Conservation (phyloP, 441 rosid genomes). For the Isatis lusitanica region DNA sequence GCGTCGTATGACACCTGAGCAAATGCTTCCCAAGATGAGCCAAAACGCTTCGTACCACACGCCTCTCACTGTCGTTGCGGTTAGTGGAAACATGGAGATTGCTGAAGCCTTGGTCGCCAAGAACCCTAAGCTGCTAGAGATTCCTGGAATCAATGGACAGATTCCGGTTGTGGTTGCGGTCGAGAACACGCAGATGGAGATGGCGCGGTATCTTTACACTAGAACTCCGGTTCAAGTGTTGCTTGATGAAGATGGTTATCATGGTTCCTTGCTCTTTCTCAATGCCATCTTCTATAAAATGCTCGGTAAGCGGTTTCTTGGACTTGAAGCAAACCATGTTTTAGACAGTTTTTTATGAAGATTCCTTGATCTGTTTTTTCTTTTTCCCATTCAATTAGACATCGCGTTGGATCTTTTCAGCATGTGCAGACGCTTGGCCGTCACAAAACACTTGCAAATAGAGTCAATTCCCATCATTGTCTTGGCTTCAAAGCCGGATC, state of each 20-base stretch:
- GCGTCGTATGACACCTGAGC: slow-evolving; percentile 39
- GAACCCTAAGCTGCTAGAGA: slow-evolving; percentile 36
- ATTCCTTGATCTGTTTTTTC: not conserved
- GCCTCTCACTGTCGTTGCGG: slow-evolving; percentile 46
- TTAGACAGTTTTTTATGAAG: not conserved
- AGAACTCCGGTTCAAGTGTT: slow-evolving; percentile 43
- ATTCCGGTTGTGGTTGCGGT: slow-evolving; percentile 51
- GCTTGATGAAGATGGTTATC: slow-evolving; percentile 34
- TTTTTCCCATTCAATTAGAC: slow-evolving; percentile 8
- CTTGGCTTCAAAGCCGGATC: slow-evolving; percentile 40
- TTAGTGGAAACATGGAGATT: slow-evolving; percentile 46
- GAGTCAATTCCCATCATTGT: slow-evolving; percentile 40
- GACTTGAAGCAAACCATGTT: not conserved
- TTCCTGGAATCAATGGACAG: slow-evolving; percentile 31
- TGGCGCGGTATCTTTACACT: slow-evolving; percentile 46
- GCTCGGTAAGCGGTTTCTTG: slow-evolving; percentile 33
- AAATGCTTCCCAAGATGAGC: slow-evolving; percentile 37
- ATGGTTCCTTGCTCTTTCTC: slow-evolving; percentile 36
- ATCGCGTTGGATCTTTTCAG: slow-evolving; percentile 37
- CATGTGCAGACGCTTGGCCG: slow-evolving; percentile 32
- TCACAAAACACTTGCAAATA: slow-evolving; percentile 35
- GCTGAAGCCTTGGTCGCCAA: slow-evolving; percentile 41
- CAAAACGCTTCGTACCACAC: slow-evolving; percentile 39
- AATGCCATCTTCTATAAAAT: slow-evolving; percentile 36
- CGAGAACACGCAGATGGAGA: slow-evolving; percentile 39